phyloP scores from a whole-genome alignment of 2,329 filamentous ascomycete species.

The Epichloe baconii region DNA sequence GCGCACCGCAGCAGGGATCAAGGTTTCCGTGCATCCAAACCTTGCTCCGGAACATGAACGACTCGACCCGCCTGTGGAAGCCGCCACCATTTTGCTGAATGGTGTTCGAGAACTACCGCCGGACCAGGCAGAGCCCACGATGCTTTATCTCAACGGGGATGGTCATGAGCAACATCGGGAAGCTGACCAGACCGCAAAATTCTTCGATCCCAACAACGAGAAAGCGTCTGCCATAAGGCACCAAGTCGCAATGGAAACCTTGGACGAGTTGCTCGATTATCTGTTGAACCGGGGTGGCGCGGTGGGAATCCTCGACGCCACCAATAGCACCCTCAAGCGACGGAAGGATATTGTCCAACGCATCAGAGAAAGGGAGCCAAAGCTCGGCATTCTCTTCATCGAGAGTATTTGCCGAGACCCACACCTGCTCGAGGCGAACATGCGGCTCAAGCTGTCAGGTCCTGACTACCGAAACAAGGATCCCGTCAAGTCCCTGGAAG shows the following conservation, averaged over 20 bases:
- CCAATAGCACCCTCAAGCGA: constrained; percentile 84
- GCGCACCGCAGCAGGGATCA: constrained; percentile 58
- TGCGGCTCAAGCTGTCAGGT: constrained; percentile 90
- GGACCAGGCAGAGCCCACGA: constrained; percentile 24
- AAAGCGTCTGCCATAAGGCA: constrained; percentile 74
- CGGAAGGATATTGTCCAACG: constrained; percentile 72
- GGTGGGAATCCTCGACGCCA: constrained; percentile 91
- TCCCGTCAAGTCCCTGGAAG: constrained; percentile 65
- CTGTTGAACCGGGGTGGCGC: constrained; percentile 70
- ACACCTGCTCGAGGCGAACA: constrained; percentile 80
- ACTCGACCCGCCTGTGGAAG: constrained; percentile 34
- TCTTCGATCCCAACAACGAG: constrained; percentile 86
- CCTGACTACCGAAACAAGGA: constrained; percentile 95
- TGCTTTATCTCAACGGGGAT: constrained; percentile 21
- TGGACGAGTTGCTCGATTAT: constrained; percentile 87
- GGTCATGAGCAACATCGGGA: constrained; percentile 20
- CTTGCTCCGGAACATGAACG: constrained; percentile 21
- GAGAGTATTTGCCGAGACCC: constrained; percentile 87
- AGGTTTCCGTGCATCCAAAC: constrained; percentile 21
- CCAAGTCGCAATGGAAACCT: constrained; percentile 79
- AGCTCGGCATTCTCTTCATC: constrained; percentile 84
- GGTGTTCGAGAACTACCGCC: constrained; percentile 24
- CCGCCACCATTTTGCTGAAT: constrained; percentile 45
- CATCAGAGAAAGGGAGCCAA: constrained; percentile 71
- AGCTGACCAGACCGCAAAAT: constrained; percentile 80